Conservation (phyloP, 441 rosid species). For the Populus trichocarpa region DNA sequence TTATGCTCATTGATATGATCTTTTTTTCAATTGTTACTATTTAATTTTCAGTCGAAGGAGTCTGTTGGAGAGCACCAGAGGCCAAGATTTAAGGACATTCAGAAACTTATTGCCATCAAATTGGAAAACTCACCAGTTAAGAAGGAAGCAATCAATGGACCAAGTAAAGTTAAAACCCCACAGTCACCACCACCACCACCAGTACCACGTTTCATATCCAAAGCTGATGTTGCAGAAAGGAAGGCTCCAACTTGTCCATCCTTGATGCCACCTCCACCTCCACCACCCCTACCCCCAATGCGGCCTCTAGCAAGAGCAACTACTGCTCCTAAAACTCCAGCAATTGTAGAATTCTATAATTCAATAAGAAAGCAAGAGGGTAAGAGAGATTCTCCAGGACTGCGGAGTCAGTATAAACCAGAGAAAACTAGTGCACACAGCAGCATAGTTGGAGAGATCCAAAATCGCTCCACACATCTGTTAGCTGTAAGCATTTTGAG, state of each 20-base stretch:
- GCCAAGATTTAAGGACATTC: slow-evolving; percentile 69
- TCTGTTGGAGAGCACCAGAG: slow-evolving; percentile 41
- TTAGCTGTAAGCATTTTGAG: slow-evolving; percentile 61
- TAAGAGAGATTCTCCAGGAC: slow-evolving; percentile 31
- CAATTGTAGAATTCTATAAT: slow-evolving; percentile 45
- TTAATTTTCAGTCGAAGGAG: slow-evolving; percentile 27
- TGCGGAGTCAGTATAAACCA: slow-evolving; percentile 38
- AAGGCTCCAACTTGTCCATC: slow-evolving; percentile 24
- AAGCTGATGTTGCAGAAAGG: slow-evolving; percentile 18
- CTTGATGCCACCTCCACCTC: slow-evolving; percentile 54
- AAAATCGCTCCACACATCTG: slow-evolving; percentile 82
- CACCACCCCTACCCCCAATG: slow-evolving; percentile 65
- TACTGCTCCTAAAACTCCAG: slow-evolving; percentile 46
- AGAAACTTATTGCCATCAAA: slow-evolving; percentile 60
- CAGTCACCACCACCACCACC: slow-evolving; percentile 14
- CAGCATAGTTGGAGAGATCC: slow-evolving; percentile 91
- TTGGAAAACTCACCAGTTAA: slow-evolving; percentile 46
- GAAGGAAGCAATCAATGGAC: slow-evolving; percentile 37
- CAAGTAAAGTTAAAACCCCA: slow-evolving; percentile 25
- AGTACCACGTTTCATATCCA: slow-evolving; percentile 13
- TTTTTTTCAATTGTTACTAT: background rate
- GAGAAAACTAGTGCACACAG: slow-evolving; percentile 49
- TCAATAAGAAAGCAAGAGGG: slow-evolving; percentile 52
- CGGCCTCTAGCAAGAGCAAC: slow-evolving; percentile 48
- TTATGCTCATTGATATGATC: background rate